Conservation (phyloP, 73 alveolate species). For the Paramecium pentaurelia region DNA sequence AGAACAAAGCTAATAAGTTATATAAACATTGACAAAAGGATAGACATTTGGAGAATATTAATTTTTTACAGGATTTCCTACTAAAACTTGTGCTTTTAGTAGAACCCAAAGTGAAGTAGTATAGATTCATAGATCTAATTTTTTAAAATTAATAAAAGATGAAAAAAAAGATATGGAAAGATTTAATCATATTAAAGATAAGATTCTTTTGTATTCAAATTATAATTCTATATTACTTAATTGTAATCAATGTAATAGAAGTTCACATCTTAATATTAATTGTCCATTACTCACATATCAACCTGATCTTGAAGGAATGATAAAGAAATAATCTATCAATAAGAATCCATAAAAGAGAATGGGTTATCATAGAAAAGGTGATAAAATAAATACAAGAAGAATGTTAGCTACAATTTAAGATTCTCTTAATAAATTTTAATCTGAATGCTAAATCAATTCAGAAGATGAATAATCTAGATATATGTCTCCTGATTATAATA, state of each 20-base stretch:
- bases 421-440: neutral
- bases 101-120: neutral
- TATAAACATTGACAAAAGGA: neutral
- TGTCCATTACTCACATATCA: neutral
- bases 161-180: slow-evolving; percentile 33
- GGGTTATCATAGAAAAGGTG: neutral
- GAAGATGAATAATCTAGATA: neutral
- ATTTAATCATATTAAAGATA: neutral
- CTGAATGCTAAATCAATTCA: neutral
- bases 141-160: slow-evolving; percentile 3
- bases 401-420: neutral
- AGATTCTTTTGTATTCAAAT: neutral
- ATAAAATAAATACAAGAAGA: neutral
- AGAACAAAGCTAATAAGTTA: neutral
- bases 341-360: neutral
- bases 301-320: slow-evolving; percentile 5
- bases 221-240: neutral
- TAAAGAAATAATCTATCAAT: neutral
- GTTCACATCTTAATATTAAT: neutral
- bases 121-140: neutral
- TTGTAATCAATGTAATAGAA: neutral
- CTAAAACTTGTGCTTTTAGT: slow-evolving; percentile 11
- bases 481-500: neutral
- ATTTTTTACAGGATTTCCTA: slow-evolving; percentile 8
- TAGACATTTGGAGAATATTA: slow-evolving; percentile 38